Evolutionary conservation across 1,284 basidiomycete species (phyloP).

Genomic region (Ceratobasidium sp.): DNA sequence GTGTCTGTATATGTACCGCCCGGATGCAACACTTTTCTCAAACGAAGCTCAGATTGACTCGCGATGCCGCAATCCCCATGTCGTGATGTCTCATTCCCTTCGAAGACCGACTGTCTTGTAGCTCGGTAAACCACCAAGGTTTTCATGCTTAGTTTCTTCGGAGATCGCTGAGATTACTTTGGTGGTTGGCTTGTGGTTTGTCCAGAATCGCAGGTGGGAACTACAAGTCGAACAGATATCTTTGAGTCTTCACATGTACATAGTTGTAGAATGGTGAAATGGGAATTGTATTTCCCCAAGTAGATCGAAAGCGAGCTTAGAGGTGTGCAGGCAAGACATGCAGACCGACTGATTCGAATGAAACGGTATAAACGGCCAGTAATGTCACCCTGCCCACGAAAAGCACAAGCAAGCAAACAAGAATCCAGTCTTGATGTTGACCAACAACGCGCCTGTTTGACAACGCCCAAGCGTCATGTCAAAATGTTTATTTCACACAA

Average conservation of each 20-base stretch:
- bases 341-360: no score
- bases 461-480: neutral
- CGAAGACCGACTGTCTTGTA: slow-evolving; percentile 27
- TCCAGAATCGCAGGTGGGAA: neutral
- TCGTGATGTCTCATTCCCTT: slow-evolving; percentile 38
- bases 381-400: no score
- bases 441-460: neutral
- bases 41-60: slow-evolving; percentile 39
- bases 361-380: no score
- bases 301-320: neutral
- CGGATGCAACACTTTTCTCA: slow-evolving; percentile 5
- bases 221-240: slow-evolving; percentile 4
- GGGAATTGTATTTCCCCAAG: neutral
- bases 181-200: neutral
- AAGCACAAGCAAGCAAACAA: neutral
- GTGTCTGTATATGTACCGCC: neutral
- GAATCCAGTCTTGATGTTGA: neutral
- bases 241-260: neutral
- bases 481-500: slow-evolving; percentile 5
- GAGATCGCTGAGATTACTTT: neutral
- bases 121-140: neutral
- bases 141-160: neutral
- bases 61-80: slow-evolving; percentile 1
- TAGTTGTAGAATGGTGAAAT: neutral
- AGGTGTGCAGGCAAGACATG: no score